Evolutionary conservation across 2,329 filamentous ascomycete genomes (phyloP), one percentile per base, ranked within the genome.

Genomic region (Metarhizium robertsii): DNA sequence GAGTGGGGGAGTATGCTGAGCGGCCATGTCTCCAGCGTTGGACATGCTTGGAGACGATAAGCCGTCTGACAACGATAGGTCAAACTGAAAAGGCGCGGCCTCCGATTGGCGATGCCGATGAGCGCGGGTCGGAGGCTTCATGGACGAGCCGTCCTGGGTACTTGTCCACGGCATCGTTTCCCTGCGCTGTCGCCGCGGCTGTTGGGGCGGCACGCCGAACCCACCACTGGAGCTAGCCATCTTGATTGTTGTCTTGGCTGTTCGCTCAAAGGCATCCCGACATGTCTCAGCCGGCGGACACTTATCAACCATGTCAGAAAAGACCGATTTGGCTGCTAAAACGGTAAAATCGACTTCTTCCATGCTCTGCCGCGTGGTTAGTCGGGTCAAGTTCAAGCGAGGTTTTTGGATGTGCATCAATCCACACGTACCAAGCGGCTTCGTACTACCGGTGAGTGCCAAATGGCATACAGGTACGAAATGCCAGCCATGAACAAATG

Each of bases 301-400:
- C 69, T 96, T 96, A 61, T 95, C 89, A 61, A 95, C 92, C 59
- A 97, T 79, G 66, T 96, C 94, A 5, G 85, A 87, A 47, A 97
- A 85, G 8, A 97, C 91, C 2, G 92, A 96, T 51, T 90, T 96
- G 25, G 92, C 92, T 8, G 92, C 90, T 51, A 96, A 78, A 8
- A 97, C 89, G 0, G 92, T 97, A 64, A 96, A 96, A 68, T 97
- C 92, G n/a, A 97, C 91, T 68, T 97, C 92, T 65, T 97, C 92
- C 74, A 96, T 87, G 7, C 87, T 89, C 82, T 85, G 55, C 4
- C 25, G 36, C 59, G 58, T 20, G 29, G 36, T 36, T 13, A 53
- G 38, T 30, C 32, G 14, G 25, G 14, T n/a, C 60, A 57, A 48
- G 5, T 4, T 5, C 13, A 50, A 18, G 49, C 53, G 18, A 11